A percentile compares a stretch with the other conserved stretches of the same genome.
These are phyloP conservation scores for Coelastrella sp. DNA, from an alignment of 139 green algal species.

Conservation along the genomic window DNA sequence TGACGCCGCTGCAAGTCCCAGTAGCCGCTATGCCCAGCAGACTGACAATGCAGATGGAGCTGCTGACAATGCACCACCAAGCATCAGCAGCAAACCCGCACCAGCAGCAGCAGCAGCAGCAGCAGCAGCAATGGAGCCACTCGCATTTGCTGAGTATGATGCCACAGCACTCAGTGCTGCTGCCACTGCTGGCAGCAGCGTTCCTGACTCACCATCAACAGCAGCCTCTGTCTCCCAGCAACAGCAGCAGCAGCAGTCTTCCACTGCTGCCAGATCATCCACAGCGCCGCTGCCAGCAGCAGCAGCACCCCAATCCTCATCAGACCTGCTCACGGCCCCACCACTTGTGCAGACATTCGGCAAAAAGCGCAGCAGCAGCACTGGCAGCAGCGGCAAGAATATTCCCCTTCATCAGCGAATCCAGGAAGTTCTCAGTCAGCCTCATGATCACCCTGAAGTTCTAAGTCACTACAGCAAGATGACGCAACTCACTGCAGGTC, in stretches of 20 bases:
- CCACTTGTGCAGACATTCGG: too few relatives aligned
- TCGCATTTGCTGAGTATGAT: not conserved
- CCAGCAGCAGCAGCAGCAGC: conserved; percentile 18
- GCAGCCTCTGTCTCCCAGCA: too few relatives aligned
- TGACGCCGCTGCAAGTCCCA: not conserved
- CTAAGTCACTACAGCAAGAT: not conserved
- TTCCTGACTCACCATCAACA: too few relatives aligned
- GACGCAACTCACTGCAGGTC: conserved; percentile 2
- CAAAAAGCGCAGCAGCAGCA: too few relatives aligned
- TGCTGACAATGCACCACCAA: not conserved
- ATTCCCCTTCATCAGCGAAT: not conserved
- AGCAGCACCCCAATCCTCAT: too few relatives aligned
- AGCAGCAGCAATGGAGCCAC: conserved; percentile 5
- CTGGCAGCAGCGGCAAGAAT: not conserved
- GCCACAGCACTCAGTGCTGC: not conserved
- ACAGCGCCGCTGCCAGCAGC: too few relatives aligned
- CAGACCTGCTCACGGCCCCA: too few relatives aligned
- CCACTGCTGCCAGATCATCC: too few relatives aligned
- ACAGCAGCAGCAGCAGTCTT: not conserved
- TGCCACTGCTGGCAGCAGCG: not conserved
- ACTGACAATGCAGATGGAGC: not conserved
- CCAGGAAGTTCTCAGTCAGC: not conserved
- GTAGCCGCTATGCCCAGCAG: not conserved
- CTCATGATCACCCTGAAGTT: not conserved
- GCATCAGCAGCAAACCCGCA: not conserved